Evolutionary conservation across 352 stramenopile genomes (phyloP).

Genomic region (Globisporangium solare): DNA sequence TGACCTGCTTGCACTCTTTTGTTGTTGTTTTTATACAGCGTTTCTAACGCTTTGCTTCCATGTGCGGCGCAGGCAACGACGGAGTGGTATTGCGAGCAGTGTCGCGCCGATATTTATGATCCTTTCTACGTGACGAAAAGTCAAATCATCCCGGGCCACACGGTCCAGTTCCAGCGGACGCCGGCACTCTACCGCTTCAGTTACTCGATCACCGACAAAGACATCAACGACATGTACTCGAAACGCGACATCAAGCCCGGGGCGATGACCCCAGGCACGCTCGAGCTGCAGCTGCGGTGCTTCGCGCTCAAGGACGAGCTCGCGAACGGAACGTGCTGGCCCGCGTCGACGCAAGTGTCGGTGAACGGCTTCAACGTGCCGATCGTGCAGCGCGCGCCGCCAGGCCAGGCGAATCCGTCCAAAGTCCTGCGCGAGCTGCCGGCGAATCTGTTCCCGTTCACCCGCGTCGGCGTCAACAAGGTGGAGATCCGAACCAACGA

Average conservation of each 20-base stretch:
- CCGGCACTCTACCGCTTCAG: slow-evolving; percentile 47
- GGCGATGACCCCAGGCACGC: slow-evolving; percentile 46
- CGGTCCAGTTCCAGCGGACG: slow-evolving; percentile 61
- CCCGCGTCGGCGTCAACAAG: slow-evolving; percentile 63
- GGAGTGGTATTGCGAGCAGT: slow-evolving; percentile 75
- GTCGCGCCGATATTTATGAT: slow-evolving; percentile 62
- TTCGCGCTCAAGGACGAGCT: slow-evolving; percentile 75
- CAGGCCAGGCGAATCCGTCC: slow-evolving; percentile 70
- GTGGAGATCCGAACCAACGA: slow-evolving; percentile 70
- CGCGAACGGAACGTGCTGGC: slow-evolving; percentile 67
- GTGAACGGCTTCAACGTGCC: slow-evolving; percentile 72
- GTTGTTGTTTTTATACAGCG: not conserved
- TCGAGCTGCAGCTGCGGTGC: slow-evolving; percentile 78
- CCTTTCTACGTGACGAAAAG: slow-evolving; percentile 64
- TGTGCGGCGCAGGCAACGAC: slow-evolving; percentile 19
- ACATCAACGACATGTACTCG: slow-evolving; percentile 69
- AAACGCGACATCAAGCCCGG: slow-evolving; percentile 43
- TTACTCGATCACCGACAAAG: slow-evolving; percentile 65
- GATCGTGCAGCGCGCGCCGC: slow-evolving; percentile 61
- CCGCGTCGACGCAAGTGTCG: slow-evolving; percentile 51
- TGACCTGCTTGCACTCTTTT: slow-evolving; percentile 1
- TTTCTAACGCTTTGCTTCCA: slow-evolving; percentile 1
- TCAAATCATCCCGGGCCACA: slow-evolving; percentile 44
- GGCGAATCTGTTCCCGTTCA: slow-evolving; percentile 67
- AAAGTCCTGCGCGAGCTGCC: slow-evolving; percentile 79